Percentiles rank a stretch among this genome's conserved stretches.
Evolutionary conservation across 2,329 filamentous ascomycete species (phyloP).

Genomic region (Pseudocercospora pini-densiflorae): DNA sequence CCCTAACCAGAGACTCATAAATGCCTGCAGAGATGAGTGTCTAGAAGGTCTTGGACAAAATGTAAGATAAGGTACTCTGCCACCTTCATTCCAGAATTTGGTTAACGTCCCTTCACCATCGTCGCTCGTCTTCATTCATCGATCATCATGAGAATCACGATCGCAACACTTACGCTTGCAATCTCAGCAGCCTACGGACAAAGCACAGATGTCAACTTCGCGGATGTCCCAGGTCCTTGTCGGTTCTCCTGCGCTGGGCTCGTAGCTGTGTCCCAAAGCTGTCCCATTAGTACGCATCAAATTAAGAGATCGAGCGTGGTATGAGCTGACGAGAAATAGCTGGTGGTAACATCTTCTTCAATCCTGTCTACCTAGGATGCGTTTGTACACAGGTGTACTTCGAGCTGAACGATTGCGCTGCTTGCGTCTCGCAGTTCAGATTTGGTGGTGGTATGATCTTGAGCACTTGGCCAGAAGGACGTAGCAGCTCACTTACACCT

Average conservation of each 20-base stretch:
- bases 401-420: neutral
- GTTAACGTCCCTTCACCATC: too few species aligned
- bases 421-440: neutral
- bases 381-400: neutral
- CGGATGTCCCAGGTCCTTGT: neutral
- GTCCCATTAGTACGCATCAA: neutral
- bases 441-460: neutral
- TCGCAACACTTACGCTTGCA: neutral
- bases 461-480: neutral
- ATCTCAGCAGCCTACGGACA: neutral
- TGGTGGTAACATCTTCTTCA: neutral
- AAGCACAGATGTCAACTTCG: neutral
- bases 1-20: too few species aligned
- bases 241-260: neutral
- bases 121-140: neutral
- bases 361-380: neutral
- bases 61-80: too few species aligned
- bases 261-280: neutral
- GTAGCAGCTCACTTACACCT: neutral
- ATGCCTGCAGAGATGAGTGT: too few species aligned
- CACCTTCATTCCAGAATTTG: too few species aligned
- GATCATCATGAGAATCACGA: neutral
- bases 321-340: neutral
- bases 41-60: too few species aligned
- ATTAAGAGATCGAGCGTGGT: too few species aligned